Evolutionary conservation across 1,284 basidiomycete species (phyloP), one percentile per base, ranked within the genome.

Genomic region (Meira nashicola): DNA sequence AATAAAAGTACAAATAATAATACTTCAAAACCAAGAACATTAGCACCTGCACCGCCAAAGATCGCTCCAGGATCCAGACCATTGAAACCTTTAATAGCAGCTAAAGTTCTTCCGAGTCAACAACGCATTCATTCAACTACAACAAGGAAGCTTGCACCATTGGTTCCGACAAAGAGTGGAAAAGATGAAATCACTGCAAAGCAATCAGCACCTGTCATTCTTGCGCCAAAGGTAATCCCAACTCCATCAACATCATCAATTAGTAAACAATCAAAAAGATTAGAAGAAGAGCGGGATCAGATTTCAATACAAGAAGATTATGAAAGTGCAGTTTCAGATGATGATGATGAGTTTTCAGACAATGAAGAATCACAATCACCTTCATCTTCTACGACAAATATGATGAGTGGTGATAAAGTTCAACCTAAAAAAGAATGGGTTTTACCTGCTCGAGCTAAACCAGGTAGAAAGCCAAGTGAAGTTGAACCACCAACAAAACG

Each of bases 341-440:
- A 48, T n/a, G 14, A 9, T 17, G 17, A 21, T 9, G 12, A 48
- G 3, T 48, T 8, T 15, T 14, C 17, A 23, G 17, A 48, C 10
- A 10, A 46, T 14, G 4, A 48, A 23, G 12, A 25, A 15, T 14
- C 12, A 5, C 21, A 23, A 25, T 12, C 12, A 6, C n/a, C 17
- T 14, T 48, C 46, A 23, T 48, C 46, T 21, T 14, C 12, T 23
- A n/a, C 25, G 62, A 28, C 50, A 60, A 14, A 61, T 55, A 33
- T 25, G 37, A 4, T 11, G 17, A n/a, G 40, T 41, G 17, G 14
- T 43, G 55, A 37, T n/a, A 38, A n/a, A 6, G 60, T 76, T 2
- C 70, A 74, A 58, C 73, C 74, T 0, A 65, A 60, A 49, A 73
- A 72, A 48, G 67, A 74, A 55, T 77, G 74, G 75, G 74, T 78